Evolutionary conservation across 1,139 yeast species (phyloP), one percentile per base, ranked within the genome.

Genomic region (Hansenula sp.): DNA sequence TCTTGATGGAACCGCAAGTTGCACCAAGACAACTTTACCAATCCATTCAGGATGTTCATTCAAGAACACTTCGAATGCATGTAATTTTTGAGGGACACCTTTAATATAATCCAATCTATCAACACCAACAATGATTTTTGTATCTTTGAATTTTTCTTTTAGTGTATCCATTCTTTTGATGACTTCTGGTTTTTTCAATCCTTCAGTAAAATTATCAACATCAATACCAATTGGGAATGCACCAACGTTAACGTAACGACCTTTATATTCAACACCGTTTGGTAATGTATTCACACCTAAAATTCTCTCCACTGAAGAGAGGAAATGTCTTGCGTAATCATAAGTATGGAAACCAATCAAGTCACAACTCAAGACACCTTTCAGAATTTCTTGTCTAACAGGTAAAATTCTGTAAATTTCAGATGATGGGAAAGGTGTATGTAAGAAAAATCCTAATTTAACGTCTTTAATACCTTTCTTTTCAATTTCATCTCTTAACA

Each of bases 171-270:
- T 79, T 52, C 98, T 73, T 34, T 76, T 64, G 34, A 76, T 69
- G 6, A 89, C 97, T 12, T 68, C 58, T 1, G 73, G 75, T 46
- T 77, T 73, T 49, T 79, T 69, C 51, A 92, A 66, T 0, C 96
- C 97, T 32, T 82, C 88, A 13, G 82, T 69, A 61, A 94, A 94
- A 53, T 86, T 87, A 44, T 88, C 96, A 19, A 89, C 95, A 56
- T 94, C 98, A 47, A 94, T 92, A 44, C 99, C 99, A 53, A 94
- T 92, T 16, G 99, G 99, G 75, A 90, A 92, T 0, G 97, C 97
- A 16, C 97, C 96, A 29, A 92, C 90, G 25, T 79, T 80, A 35
- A 92, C 94, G 44, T 78, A 77, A 39, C 92, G 70, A 25, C 89
- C 88, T 39, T 79, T 70, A 59, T 75, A 88, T 50, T 84, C 82